A percentile compares a stretch with the other conserved stretches of the same genome.
Conservation (phyloP, 768 basidiomycete genomes). For the Leccinum ochraceum region DNA sequence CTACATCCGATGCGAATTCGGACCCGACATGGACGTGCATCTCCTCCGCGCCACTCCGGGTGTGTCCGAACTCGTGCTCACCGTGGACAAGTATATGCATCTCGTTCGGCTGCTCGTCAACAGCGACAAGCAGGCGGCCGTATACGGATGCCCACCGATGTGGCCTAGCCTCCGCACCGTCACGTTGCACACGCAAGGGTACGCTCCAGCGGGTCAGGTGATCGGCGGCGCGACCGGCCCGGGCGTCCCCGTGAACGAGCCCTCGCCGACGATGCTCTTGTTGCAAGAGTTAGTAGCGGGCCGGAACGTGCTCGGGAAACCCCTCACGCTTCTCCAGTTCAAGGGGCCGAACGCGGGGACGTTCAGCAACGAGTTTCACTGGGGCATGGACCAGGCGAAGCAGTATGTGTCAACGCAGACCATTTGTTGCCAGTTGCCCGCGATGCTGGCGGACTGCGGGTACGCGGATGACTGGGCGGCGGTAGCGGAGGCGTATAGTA, state of each 20-base stretch:
- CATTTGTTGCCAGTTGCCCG: conserved; percentile 22
- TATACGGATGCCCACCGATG: conserved; percentile 31
- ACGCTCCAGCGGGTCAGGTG: conserved; percentile 12
- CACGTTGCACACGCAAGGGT: conserved; percentile 34
- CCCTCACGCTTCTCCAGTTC: conserved; percentile 26
- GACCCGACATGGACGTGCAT: conserved; percentile 33
- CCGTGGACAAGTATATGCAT: conserved; percentile 32
- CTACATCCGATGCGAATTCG: conserved; percentile 34
- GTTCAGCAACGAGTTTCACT: conserved; percentile 32
- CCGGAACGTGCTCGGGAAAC: conserved; percentile 22
- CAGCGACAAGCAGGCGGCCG: conserved; percentile 35
- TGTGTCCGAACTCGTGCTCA: conserved; percentile 33
- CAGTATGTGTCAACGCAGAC: conserved; percentile 27
- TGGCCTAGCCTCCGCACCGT: conserved; percentile 28
- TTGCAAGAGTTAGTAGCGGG: conserved; percentile 29
- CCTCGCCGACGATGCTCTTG: conserved; percentile 32
- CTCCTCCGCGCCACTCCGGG: conserved; percentile 34
- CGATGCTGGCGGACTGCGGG: conserved; percentile 29
- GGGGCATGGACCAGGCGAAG: conserved; percentile 30
- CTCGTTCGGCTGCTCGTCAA: conserved; percentile 34
- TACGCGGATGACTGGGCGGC: conserved; percentile 31
- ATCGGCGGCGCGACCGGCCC: conserved; percentile 16
- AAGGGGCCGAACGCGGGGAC: conserved; percentile 32
- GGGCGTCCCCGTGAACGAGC: conserved; percentile 29
- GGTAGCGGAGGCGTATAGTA: conserved; percentile 32